A percentile compares a stretch with the other conserved stretches of the same genome.
Evolutionary conservation across 2,329 filamentous ascomycete genomes (phyloP).

Genomic region (Karstenula rhodostoma): DNA sequence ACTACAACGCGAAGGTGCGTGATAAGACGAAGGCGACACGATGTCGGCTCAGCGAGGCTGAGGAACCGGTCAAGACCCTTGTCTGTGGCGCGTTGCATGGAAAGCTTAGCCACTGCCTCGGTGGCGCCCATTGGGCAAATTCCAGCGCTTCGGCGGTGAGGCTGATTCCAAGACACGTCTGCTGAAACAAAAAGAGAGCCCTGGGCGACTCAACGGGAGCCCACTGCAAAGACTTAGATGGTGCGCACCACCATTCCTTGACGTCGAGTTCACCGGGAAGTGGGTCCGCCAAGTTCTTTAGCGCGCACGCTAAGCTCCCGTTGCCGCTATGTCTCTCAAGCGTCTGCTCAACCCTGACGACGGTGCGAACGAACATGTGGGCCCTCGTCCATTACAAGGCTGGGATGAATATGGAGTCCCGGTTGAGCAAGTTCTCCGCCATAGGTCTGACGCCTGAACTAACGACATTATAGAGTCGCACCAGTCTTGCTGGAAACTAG

Average conservation of each 20-base stretch:
- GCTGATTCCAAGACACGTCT: constrained; percentile 12
- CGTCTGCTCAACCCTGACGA: constrained; percentile 34
- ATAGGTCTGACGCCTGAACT: not conserved
- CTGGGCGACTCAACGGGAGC: not conserved
- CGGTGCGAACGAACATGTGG: constrained; percentile 4
- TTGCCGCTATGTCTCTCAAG: constrained; percentile 29
- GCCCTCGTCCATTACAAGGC: constrained; percentile 12
- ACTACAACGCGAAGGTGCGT: not conserved
- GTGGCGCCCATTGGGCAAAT: constrained; percentile 11
- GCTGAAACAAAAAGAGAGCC: not conserved
- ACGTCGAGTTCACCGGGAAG: not conserved
- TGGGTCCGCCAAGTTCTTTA: constrained; percentile 22
- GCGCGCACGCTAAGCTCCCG: not conserved
- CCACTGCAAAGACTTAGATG: not conserved
- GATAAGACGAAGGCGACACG: not conserved
- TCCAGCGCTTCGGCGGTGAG: constrained; percentile 9
- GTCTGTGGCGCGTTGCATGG: constrained; percentile 13
- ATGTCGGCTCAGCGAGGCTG: not conserved
- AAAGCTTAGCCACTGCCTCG: constrained; percentile 18
- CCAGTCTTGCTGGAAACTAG: constrained; percentile 22
- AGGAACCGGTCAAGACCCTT: constrained; percentile 11
- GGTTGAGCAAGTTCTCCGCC: constrained; percentile 21
- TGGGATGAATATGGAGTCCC: constrained; percentile 20
- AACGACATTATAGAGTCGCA: constrained; percentile 11
- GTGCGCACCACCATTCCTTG: not conserved